Conservation (phyloP, 2,329 filamentous ascomycete species). For the Penicillium polonicum region DNA sequence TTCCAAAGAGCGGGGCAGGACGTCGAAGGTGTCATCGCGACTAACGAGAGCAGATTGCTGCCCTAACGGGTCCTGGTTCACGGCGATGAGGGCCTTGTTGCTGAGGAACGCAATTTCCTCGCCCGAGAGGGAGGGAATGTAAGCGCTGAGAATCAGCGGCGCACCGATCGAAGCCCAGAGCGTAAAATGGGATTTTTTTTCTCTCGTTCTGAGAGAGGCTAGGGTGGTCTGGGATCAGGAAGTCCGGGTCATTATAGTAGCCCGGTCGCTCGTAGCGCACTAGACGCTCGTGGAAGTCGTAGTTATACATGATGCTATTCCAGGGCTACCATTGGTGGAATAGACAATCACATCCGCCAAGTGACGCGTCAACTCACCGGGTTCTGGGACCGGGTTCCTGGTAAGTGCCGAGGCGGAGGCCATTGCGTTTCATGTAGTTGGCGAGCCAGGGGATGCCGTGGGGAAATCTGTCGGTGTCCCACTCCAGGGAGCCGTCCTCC, state of each 20-base stretch:
- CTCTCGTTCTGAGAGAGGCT: constrained; percentile 46
- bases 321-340: constrained; percentile 43
- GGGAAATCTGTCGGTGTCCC: constrained; percentile 46
- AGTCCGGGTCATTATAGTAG: constrained; percentile 52
- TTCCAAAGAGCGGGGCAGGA: constrained; percentile 48
- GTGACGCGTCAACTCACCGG: constrained; percentile 48
- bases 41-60: constrained; percentile 51
- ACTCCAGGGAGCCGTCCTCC: constrained; percentile 41
- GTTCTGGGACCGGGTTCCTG: constrained; percentile 45
- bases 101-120: constrained; percentile 35
- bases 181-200: constrained; percentile 47
- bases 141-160: constrained; percentile 51
- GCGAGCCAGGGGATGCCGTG: constrained; percentile 45
- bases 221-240: constrained; percentile 51
- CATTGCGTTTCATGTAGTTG: constrained; percentile 38
- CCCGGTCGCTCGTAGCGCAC: constrained; percentile 47
- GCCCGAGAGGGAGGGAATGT: constrained; percentile 38
- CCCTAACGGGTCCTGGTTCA: constrained; percentile 46
- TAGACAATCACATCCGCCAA: constrained; percentile 48
- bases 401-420: constrained; percentile 50
- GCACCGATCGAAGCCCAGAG: constrained; percentile 53
- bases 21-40: constrained; percentile 45
- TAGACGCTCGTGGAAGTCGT: constrained; percentile 45
- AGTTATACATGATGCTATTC: constrained; percentile 52
- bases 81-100: constrained; percentile 44